Evolutionary conservation across 192 early-diverging fungal genomes (phyloP).

Genomic region (Umbelopsis ramanniana): DNA sequence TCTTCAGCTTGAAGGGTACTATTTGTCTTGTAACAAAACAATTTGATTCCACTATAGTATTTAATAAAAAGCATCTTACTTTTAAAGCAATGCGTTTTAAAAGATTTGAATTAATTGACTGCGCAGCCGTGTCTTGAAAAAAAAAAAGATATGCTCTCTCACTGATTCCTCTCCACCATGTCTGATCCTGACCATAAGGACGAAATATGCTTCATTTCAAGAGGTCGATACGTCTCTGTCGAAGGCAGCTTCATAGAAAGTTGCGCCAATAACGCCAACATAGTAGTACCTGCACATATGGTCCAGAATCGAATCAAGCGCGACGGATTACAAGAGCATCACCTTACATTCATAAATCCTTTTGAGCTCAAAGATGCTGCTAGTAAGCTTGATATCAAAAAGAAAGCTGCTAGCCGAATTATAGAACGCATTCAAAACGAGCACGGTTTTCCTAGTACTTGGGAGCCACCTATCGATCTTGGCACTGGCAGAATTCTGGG

Average conservation of each 20-base stretch:
- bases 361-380: slow-evolving; percentile 7
- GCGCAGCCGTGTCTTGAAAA: background rate
- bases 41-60: background rate
- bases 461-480: slow-evolving; percentile 32
- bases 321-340: background rate
- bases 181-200: background rate
- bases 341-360: slow-evolving; percentile 10
- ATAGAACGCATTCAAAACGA: background rate
- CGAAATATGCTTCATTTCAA: background rate
- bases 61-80: background rate
- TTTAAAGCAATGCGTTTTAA: background rate
- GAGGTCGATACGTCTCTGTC: slow-evolving; percentile 8
- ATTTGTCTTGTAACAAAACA: background rate
- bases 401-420: slow-evolving; percentile 4
- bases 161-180: background rate
- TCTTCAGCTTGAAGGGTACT: background rate
- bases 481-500: slow-evolving; percentile 17
- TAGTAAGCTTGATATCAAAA: background rate
- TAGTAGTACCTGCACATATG: background rate
- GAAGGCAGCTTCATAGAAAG: slow-evolving; percentile 4
- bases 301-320: background rate
- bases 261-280: background rate
- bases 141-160: background rate
- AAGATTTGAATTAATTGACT: too few species aligned
- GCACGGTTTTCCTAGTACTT: background rate